These are phyloP conservation scores for Adansonia grandidieri DNA, from an alignment of 441 rosid genomes.

Conservation along the genomic window DNA sequence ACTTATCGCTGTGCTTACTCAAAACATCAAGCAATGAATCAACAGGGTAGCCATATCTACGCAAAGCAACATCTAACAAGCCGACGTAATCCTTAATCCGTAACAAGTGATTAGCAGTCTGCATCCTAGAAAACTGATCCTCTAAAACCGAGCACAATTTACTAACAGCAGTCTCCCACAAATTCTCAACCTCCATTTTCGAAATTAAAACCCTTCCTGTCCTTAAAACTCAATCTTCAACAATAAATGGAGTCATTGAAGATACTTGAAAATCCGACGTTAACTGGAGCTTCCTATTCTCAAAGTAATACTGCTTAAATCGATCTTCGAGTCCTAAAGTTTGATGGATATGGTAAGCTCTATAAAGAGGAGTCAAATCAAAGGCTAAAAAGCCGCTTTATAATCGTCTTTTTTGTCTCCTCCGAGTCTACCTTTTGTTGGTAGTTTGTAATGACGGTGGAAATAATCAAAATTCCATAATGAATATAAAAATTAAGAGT, in stretches of 20 bases:
- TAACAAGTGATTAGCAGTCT: slow-evolving; percentile 91
- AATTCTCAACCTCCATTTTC: slow-evolving; percentile 79
- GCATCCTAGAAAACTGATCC: slow-evolving; percentile 99
- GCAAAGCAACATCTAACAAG: slow-evolving; percentile 84
- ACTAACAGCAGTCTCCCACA: slow-evolving; percentile 94
- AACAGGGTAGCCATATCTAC: slow-evolving; percentile 85
- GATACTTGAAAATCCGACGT: slow-evolving; percentile 98
- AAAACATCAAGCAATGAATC: slow-evolving; percentile 86
- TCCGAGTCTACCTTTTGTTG: too few relatives aligned
- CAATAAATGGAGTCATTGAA: slow-evolving; percentile 89
- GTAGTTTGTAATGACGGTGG: too few relatives aligned
- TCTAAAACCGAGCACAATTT: slow-evolving; percentile 96
- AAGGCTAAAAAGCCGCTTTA: slow-evolving; percentile 55
- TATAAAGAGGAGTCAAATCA: slow-evolving; percentile 82
- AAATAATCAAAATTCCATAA: too few relatives aligned
- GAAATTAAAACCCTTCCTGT: slow-evolving; percentile 89
- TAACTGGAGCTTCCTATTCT: slow-evolving; percentile 90
- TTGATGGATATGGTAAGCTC: slow-evolving; percentile 90
- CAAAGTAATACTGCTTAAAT: slow-evolving; percentile 81
- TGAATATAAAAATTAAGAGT: too few relatives aligned
- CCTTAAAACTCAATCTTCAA: slow-evolving; percentile 84
- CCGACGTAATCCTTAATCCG: slow-evolving; percentile 95
- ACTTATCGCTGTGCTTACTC: slow-evolving; percentile 91
- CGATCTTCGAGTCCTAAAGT: slow-evolving; percentile 81
- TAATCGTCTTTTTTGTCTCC: slow-evolving; percentile 52